Base-by-base conservation (phyloP, 306 rosid species). In the Begonia fuchsioides region DNA sequence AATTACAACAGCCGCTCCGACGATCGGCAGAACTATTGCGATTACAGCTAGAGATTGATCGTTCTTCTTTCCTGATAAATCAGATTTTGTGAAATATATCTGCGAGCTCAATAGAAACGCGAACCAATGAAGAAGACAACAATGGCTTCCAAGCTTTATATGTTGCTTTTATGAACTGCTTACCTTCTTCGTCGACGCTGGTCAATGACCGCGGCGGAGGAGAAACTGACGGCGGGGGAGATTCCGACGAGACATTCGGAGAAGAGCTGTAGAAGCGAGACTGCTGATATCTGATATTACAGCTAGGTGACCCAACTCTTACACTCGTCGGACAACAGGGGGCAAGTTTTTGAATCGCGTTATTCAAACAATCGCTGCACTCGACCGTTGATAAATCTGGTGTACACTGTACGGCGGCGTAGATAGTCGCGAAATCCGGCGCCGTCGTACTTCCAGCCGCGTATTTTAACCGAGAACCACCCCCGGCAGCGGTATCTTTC, bases 241-340 rank as follows among this genome's bases (percentile, higher is more conserved):
- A 15, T 17, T 20, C 1, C 50, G 51, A 2, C 12, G 11, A 1
- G 50, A 11, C 51, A 45, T 11, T 17, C 8, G 43, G 45, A 20
- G n/a, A 4, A n/a, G 11, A 12, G 11, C 9, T 11, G 15, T 39
- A 56, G 43, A 56, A 56, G 6, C 13, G 14, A 8, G 0, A 15
- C n/a, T 44, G 7, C 32, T 44, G 51, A 56, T 56, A 56, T 39
- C 60, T 44, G 12, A 44, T 3, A 44, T 1, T 9, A 55, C 60
- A 55, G 26, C 17, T 45, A 15, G 51, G 60, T 6, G 18, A n/a
- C 26, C 19, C 8, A 12, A 55, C 15, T 45, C n/a, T 55, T 8
- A 16, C 51, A 15, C 51, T 41, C n/a, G 19, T 48, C 11, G 14
- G 10, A 44, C 51, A 32, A 35, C 59, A 43, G 1, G 17, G 2